Conservation (phyloP, 208 protist genomes). For the Leishmania aethiopica region DNA sequence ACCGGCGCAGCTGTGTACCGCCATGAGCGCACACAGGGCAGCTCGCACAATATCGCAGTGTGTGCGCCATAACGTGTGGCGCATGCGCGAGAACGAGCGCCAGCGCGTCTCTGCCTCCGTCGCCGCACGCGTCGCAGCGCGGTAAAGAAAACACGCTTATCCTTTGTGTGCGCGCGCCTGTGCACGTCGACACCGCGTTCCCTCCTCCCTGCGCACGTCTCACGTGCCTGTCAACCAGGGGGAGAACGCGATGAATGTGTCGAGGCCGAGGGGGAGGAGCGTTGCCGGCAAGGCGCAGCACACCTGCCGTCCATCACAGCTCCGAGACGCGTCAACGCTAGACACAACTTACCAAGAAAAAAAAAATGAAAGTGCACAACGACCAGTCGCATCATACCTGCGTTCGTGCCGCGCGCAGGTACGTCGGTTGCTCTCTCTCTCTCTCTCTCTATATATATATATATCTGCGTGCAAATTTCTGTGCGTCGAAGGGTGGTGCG, state of each 20-base stretch:
- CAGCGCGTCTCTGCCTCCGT: conserved; percentile 5
- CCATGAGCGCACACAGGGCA: conserved; percentile 13
- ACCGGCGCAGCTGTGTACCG: conserved; percentile 15
- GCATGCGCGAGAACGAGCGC: conserved; percentile 3
- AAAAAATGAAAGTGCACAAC: neutral
- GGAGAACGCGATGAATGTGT: too few species aligned
- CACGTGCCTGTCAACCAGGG: neutral
- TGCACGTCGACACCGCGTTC: neutral
- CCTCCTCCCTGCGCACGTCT: too few species aligned
- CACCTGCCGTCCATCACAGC: too few species aligned
- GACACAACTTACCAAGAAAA: neutral
- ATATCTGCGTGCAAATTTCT: too few species aligned
- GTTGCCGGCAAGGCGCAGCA: neutral
- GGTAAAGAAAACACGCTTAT: neutral
- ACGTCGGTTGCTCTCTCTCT: too few species aligned
- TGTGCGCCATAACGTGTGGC: conserved; percentile 18
- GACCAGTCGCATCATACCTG: neutral
- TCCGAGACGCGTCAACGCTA: neutral
- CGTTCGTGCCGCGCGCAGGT: too few species aligned
- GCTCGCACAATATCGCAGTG: conserved; percentile 6
- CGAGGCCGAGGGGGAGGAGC: too few species aligned
- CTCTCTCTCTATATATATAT: too few species aligned
- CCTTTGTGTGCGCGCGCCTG: neutral
- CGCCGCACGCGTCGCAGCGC: conserved; percentile 8
- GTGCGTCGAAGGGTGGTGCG: too few species aligned